These are phyloP conservation scores for Litchi chinensis DNA, from an alignment of 345 rosid genomes.

Conservation along the genomic window DNA sequence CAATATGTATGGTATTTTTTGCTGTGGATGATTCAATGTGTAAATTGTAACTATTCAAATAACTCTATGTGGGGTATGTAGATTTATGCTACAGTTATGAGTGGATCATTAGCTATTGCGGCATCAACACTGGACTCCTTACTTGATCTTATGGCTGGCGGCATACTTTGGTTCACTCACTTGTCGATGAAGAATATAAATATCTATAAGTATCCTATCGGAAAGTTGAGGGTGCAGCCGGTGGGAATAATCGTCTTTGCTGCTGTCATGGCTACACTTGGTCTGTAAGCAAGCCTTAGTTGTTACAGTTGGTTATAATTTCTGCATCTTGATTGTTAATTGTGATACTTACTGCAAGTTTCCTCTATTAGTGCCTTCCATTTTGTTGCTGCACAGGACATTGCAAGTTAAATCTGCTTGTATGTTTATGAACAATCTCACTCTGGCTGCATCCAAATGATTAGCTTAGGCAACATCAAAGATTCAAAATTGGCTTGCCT, in stretches of 20 bases:
- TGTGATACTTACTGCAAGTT: background rate
- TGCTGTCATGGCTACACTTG: conserved; percentile 94
- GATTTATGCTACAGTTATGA: conserved; percentile 80
- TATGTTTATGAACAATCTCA: background rate
- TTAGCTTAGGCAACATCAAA: background rate
- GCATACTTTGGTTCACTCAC: conserved; percentile 95
- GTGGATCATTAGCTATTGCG: conserved; percentile 94
- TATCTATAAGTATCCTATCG: conserved; percentile 90
- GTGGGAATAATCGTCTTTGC: conserved; percentile 93
- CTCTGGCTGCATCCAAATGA: background rate
- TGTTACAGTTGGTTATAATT: background rate
- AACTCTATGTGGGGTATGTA: conserved; percentile 24
- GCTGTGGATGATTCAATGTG: background rate
- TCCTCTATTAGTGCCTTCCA: background rate
- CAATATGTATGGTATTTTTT: background rate
- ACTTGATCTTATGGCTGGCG: conserved; percentile 96
- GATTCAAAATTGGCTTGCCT: background rate
- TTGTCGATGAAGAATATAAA: conserved; percentile 81
- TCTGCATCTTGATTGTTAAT: background rate
- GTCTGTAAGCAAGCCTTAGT: conserved; percentile 35
- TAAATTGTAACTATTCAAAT: background rate
- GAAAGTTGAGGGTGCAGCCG: conserved; percentile 92
- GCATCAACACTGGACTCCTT: conserved; percentile 95
- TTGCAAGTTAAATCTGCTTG: background rate
- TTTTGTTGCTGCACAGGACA: conserved; percentile 4